Conservation (phyloP, 495 filamentous ascomycete species). For the Cenococcum geophilum region DNA sequence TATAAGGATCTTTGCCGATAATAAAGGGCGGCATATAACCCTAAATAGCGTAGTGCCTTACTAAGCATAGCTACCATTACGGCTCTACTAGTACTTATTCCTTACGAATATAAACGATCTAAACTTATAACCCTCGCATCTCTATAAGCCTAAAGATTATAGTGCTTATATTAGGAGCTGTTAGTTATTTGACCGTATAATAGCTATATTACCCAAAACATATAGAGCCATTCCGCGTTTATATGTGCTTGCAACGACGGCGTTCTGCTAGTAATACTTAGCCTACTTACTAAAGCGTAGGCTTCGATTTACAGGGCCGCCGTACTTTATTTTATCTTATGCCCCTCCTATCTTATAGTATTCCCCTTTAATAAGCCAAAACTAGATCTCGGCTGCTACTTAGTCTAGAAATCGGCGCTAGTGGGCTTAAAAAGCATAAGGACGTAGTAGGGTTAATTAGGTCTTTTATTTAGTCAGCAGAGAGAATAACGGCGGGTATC, state of each 20-base stretch:
- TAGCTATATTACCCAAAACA: slow-evolving; percentile 7
- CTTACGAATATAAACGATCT: no score
- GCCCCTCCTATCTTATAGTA: not conserved
- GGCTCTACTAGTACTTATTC: not conserved
- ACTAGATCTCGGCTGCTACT: not conserved
- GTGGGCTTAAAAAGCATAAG: not conserved
- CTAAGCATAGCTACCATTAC: not conserved
- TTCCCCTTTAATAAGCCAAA: not conserved
- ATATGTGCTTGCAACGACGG: slow-evolving; percentile 9
- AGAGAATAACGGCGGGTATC: not conserved
- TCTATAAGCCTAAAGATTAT: not conserved
- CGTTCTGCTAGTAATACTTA: slow-evolving; percentile 1
- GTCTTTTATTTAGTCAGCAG: not conserved
- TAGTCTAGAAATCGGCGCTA: not conserved
- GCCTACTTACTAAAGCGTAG: not conserved
- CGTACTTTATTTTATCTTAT: not conserved
- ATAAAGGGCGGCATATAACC: not conserved
- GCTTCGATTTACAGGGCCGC: not conserved
- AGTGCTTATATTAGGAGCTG: slow-evolving; percentile 8
- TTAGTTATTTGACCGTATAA: slow-evolving; percentile 4
- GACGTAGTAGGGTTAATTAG: not conserved
- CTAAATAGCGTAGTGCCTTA: not conserved
- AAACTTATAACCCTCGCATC: no score
- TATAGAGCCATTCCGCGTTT: slow-evolving; percentile 4
- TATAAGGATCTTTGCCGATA: not conserved